Percentiles rank a stretch among this genome's conserved stretches.
Conservation (phyloP, 371 early-diverging fungal species). For the Dinochytrium kinnereticum region DNA sequence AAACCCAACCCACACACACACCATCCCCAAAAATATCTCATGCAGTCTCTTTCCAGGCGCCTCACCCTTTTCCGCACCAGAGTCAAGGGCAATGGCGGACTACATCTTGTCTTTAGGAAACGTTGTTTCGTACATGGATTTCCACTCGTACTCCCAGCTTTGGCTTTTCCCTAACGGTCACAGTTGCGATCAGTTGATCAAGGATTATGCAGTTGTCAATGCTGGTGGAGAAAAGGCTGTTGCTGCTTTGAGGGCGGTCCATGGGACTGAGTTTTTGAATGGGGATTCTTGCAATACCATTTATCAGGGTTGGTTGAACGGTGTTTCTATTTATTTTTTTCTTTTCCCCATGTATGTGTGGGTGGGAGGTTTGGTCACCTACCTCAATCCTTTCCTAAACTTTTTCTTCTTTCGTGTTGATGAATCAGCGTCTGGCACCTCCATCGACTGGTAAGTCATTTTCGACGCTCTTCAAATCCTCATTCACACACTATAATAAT, state of each 20-base stretch:
- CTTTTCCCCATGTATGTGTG: too few species aligned
- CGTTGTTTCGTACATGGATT: conserved; percentile 48
- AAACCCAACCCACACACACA: conserved; percentile 31
- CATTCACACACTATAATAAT: too few species aligned
- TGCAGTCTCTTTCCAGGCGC: too few species aligned
- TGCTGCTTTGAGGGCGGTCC: conserved; percentile 26
- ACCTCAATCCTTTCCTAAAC: too few species aligned
- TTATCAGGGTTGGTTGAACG: too few species aligned
- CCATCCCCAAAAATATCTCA: conserved; percentile 39
- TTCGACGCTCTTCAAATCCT: too few species aligned
- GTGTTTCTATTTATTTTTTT: too few species aligned
- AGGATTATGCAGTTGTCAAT: conserved; percentile 27
- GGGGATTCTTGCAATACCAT: conserved; percentile 39
- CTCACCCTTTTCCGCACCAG: not conserved
- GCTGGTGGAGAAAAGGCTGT: conserved; percentile 25
- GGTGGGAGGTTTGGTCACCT: too few species aligned
- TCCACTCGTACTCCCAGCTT: conserved; percentile 48
- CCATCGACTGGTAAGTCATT: too few species aligned
- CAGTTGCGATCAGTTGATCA: conserved; percentile 26
- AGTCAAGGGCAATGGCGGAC: conserved; percentile 38
- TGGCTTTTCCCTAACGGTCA: conserved; percentile 39
- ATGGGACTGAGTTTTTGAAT: conserved; percentile 27
- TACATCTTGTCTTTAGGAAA: conserved; percentile 28
- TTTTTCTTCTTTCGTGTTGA: too few species aligned
- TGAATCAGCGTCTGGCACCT: too few species aligned